Evolutionary conservation across 257 asterid species (phyloP).

Genomic region (Schizonepeta tenuifolia): DNA sequence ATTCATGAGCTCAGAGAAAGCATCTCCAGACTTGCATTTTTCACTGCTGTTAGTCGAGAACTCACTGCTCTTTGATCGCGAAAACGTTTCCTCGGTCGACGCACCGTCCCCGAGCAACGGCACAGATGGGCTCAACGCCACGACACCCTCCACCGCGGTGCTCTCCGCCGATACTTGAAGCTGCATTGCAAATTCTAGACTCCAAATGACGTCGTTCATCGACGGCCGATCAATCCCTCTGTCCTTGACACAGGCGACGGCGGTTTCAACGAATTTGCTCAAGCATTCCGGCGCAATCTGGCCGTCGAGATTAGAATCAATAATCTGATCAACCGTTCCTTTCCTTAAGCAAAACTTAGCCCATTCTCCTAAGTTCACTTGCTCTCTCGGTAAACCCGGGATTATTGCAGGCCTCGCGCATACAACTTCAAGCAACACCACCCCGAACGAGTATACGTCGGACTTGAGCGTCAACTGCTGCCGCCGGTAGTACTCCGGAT

Average conservation of each 20-base stretch:
- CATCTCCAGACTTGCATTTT: slow-evolving; percentile 28
- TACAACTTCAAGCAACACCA: slow-evolving; percentile 60
- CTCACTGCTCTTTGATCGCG: slow-evolving; percentile 32
- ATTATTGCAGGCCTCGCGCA: slow-evolving; percentile 55
- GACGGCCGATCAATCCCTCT: slow-evolving; percentile 56
- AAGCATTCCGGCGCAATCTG: slow-evolving; percentile 59
- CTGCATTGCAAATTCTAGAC: slow-evolving; percentile 63
- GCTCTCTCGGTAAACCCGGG: slow-evolving; percentile 35
- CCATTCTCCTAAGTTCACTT: slow-evolving; percentile 63
- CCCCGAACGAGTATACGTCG: slow-evolving; percentile 75
- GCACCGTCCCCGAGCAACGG: slow-evolving; percentile 18
- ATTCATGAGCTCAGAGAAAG: slow-evolving; percentile 53
- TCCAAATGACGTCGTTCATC: slow-evolving; percentile 67
- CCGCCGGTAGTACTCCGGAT: slow-evolving; percentile 65
- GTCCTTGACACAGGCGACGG: slow-evolving; percentile 49
- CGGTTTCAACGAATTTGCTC: slow-evolving; percentile 49
- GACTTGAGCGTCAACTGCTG: slow-evolving; percentile 68
- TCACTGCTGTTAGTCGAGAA: slow-evolving; percentile 26
- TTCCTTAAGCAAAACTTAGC: slow-evolving; percentile 41
- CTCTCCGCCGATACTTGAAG: slow-evolving; percentile 57
- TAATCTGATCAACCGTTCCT: slow-evolving; percentile 48
- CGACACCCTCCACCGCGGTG: not conserved
- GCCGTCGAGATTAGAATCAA: slow-evolving; percentile 51
- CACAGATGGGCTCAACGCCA: not conserved
- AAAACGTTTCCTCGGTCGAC: slow-evolving; percentile 35